Percentiles rank a stretch among this genome's conserved stretches.
Evolutionary conservation across 1,284 basidiomycete species (phyloP).

Genomic region (Moesziomyces parantarcticus): DNA sequence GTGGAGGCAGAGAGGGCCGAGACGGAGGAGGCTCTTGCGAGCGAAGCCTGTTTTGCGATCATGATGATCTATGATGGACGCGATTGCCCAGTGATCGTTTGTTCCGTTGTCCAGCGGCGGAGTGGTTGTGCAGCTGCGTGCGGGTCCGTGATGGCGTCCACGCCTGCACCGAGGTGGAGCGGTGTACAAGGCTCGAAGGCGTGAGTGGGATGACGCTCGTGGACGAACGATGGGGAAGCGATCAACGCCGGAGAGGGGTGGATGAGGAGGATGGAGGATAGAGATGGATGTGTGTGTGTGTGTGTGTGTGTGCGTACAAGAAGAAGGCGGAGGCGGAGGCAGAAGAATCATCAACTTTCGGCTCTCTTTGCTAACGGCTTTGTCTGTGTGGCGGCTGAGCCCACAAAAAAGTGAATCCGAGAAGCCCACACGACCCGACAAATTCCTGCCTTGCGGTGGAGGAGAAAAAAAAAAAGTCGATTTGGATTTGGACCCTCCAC

Average conservation of each 20-base stretch:
- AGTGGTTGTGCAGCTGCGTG: too few relatives aligned
- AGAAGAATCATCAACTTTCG: background rate
- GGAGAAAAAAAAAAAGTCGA: slow-evolving; percentile 1
- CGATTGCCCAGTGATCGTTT: background rate
- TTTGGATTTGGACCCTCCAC: background rate
- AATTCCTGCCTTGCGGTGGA: too few relatives aligned
- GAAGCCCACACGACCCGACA: slow-evolving; percentile 4
- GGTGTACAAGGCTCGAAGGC: too few relatives aligned
- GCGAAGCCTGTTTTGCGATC: slow-evolving; percentile 35
- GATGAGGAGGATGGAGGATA: background rate
- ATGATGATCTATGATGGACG: slow-evolving; percentile 8
- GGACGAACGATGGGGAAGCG: background rate
- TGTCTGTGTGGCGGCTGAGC: too few relatives aligned
- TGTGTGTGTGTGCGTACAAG: background rate
- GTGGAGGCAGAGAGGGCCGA: slow-evolving; percentile 15
- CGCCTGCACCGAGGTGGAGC: too few relatives aligned
- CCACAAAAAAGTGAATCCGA: too few relatives aligned
- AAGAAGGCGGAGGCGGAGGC: background rate
- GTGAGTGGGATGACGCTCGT: too few relatives aligned
- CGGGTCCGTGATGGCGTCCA: too few relatives aligned
- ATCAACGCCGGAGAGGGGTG: background rate
- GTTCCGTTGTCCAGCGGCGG: too few relatives aligned
- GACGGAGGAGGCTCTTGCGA: slow-evolving; percentile 23
- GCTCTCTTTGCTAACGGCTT: background rate
- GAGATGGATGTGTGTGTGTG: too few relatives aligned